Evolutionary conservation across 768 basidiomycete species (phyloP).

Genomic region (Lyophyllum shimeji): DNA sequence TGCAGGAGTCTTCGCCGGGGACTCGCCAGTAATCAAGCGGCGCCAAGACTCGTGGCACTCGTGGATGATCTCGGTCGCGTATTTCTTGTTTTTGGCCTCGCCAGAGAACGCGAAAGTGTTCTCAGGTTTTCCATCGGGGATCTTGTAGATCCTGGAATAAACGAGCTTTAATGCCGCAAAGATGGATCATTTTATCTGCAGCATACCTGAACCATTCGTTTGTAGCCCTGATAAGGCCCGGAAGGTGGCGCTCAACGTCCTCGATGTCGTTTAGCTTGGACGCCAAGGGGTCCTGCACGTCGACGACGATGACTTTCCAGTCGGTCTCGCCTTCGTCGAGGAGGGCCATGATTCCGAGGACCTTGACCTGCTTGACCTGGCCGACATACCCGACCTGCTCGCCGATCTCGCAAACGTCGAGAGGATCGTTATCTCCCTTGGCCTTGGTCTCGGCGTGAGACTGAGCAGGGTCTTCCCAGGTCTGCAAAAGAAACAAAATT

Average conservation of each 20-base stretch:
- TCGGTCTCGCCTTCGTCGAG: constrained; percentile 99
- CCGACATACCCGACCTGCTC: constrained; percentile 97
- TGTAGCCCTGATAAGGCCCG: constrained; percentile 93
- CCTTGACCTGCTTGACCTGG: constrained; percentile 99
- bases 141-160: constrained; percentile 82
- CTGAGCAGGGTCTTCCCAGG: constrained; percentile 93
- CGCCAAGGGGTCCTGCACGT: constrained; percentile 93
- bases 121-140: constrained; percentile 94
- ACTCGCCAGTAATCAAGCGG: constrained; percentile 82
- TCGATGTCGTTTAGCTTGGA: constrained; percentile 97
- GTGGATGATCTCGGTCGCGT: constrained; percentile 98
- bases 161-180: constrained; percentile 2
- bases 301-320: constrained; percentile 99
- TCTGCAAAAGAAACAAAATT: constrained; percentile 45
- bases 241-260: constrained; percentile 97
- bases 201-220: constrained; percentile 97
- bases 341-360: constrained; percentile 99
- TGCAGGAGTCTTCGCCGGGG: constrained; percentile 63
- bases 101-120: constrained; percentile 99
- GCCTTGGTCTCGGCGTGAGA: constrained; percentile 97
- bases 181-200: constrained; percentile 4
- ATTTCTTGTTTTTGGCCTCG: constrained; percentile 99
- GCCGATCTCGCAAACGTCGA: constrained; percentile 99
- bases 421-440: constrained; percentile 97
- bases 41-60: constrained; percentile 99